A percentile compares a stretch with the other conserved stretches of the same genome.
Evolutionary conservation across 1,139 yeast species (phyloP).

Genomic region (Candida tropicalis): DNA sequence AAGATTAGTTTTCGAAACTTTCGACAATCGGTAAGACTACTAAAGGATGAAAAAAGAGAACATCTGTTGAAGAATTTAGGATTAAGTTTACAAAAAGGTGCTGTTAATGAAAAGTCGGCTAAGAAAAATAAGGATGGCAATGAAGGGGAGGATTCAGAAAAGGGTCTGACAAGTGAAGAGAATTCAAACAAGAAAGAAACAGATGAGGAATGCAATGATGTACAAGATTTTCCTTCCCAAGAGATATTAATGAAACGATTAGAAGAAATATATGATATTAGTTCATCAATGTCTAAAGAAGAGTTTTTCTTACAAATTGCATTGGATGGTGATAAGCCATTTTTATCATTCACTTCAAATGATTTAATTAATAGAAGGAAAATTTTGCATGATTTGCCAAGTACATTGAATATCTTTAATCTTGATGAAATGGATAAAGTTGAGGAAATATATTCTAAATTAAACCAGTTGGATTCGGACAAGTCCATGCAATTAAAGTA

Average conservation of each 20-base stretch:
- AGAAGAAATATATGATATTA: slow-evolving; percentile 27
- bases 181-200: slow-evolving; percentile 5
- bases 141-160: slow-evolving; percentile 10
- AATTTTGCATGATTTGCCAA: slow-evolving; percentile 39
- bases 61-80: slow-evolving; percentile 32
- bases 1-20: slow-evolving; percentile 7
- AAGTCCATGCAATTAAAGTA: slow-evolving; percentile 42
- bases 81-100: slow-evolving; percentile 32
- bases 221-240: background rate
- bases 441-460: slow-evolving; percentile 33
- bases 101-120: slow-evolving; percentile 18
- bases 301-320: slow-evolving; percentile 41
- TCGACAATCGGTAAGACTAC: slow-evolving; percentile 7
- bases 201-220: background rate
- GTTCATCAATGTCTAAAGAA: slow-evolving; percentile 43
- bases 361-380: slow-evolving; percentile 41
- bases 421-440: slow-evolving; percentile 32
- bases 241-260: slow-evolving; percentile 7
- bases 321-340: slow-evolving; percentile 40
- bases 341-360: slow-evolving; percentile 36
- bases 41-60: slow-evolving; percentile 30
- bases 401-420: slow-evolving; percentile 38
- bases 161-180: slow-evolving; percentile 5
- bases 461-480: slow-evolving; percentile 40
- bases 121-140: slow-evolving; percentile 12